Conservation (phyloP, 306 rosid species). For the Calophaca sinica region DNA sequence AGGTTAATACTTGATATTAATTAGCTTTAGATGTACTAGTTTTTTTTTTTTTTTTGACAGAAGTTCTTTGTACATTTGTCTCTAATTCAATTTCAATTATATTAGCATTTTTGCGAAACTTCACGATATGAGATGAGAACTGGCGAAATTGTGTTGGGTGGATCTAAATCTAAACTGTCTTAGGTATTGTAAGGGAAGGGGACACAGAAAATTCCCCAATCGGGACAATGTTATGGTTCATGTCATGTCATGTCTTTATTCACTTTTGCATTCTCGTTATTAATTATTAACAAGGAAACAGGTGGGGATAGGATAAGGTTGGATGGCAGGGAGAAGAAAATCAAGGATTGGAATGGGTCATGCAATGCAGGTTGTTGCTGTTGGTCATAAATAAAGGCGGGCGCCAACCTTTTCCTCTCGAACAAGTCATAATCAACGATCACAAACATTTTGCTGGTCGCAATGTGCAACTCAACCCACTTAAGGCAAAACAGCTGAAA, state of each 20-base stretch:
- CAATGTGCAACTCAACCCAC: slow-evolving; percentile 34
- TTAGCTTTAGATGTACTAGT: too few species aligned
- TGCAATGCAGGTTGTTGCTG: neutral
- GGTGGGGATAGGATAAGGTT: slow-evolving; percentile 39
- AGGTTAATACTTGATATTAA: too few species aligned
- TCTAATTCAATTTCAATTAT: too few species aligned
- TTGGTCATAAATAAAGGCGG: slow-evolving; percentile 30
- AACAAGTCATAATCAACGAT: slow-evolving; percentile 13
- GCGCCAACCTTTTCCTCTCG: slow-evolving; percentile 26
- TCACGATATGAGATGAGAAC: too few species aligned
- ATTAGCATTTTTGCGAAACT: too few species aligned
- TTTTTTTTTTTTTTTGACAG: too few species aligned
- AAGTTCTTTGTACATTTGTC: too few species aligned
- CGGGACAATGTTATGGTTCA: too few species aligned
- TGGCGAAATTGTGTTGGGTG: too few species aligned
- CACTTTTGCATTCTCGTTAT: neutral
- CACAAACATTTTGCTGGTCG: neutral
- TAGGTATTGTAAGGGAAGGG: too few species aligned
- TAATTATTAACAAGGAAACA: neutral
- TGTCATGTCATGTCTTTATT: neutral
- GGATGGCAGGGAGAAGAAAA: neutral
- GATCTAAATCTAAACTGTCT: too few species aligned
- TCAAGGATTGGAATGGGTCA: neutral
- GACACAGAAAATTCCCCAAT: too few species aligned
- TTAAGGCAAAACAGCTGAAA: neutral